Evolutionary conservation across 1,139 yeast genomes (phyloP).

Genomic region (Kodamaea suecica): DNA sequence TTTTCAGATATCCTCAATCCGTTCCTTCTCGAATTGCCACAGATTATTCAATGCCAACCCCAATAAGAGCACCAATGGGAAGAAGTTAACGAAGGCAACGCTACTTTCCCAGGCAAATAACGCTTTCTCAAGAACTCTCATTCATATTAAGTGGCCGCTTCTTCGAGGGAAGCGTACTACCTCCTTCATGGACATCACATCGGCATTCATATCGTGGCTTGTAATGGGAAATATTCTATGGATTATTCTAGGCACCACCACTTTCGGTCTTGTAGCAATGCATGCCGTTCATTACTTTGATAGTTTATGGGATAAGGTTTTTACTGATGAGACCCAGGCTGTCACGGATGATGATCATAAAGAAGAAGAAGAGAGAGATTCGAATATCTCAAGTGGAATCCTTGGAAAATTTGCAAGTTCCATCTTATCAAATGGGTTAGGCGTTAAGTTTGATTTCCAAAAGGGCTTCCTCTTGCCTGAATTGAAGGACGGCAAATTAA

Average conservation of each 20-base stretch:
- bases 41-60: slow-evolving; percentile 1
- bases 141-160: slow-evolving; percentile 58
- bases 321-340: slow-evolving; percentile 3
- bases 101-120: slow-evolving; percentile 45
- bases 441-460: slow-evolving; percentile 34
- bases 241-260: slow-evolving; percentile 64
- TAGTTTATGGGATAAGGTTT: slow-evolving; percentile 25
- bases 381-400: slow-evolving; percentile 14
- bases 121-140: slow-evolving; percentile 41
- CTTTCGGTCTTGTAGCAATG: slow-evolving; percentile 54
- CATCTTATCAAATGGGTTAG: slow-evolving; percentile 41
- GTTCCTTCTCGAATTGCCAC: not conserved
- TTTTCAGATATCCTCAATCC: not conserved
- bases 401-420: slow-evolving; percentile 36
- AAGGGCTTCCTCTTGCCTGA: slow-evolving; percentile 42
- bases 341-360: slow-evolving; percentile 12
- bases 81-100: slow-evolving; percentile 28
- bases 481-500: slow-evolving; percentile 58
- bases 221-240: slow-evolving; percentile 55
- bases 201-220: slow-evolving; percentile 58
- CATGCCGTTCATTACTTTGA: slow-evolving; percentile 46
- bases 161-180: slow-evolving; percentile 48
- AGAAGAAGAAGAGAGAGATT: slow-evolving; percentile 18
- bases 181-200: slow-evolving; percentile 49
- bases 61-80: slow-evolving; percentile 1